These are phyloP conservation scores for Quercus parvula DNA, from an alignment of 306 rosid species.

Conservation along the genomic window DNA sequence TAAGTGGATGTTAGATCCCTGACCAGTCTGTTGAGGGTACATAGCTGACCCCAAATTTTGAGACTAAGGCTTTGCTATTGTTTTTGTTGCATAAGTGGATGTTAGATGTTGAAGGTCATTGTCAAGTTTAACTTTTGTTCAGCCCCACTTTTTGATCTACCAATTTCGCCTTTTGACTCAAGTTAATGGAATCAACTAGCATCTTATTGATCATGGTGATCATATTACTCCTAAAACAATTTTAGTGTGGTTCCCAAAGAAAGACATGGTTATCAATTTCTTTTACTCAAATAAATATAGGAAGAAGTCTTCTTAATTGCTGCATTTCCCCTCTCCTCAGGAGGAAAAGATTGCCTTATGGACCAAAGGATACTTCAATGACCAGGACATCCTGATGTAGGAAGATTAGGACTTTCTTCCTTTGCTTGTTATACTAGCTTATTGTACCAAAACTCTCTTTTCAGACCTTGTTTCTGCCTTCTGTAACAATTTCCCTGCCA, in stretches of 20 bases:
- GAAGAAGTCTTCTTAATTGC: not conserved
- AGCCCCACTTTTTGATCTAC: not conserved
- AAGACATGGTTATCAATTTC: not conserved
- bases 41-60: too few species aligned
- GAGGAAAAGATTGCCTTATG: conserved; percentile 7
- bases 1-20: not conserved
- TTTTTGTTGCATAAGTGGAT: not conserved
- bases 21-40: too few species aligned
- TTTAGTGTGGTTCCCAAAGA: not conserved
- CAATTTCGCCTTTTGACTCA: not conserved
- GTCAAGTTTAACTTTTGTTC: not conserved
- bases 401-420: not conserved
- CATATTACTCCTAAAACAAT: not conserved
- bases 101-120: not conserved
- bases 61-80: too few species aligned
- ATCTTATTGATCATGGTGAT: not conserved
- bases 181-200: not conserved
- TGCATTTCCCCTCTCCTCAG: not conserved
- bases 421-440: not conserved
- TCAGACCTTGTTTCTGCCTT: not conserved
- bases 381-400: conserved; percentile 1
- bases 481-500: not conserved
- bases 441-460: not conserved
- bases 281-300: not conserved
- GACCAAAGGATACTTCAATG: not conserved